Evolutionary conservation across 2,329 filamentous ascomycete genomes (phyloP), one percentile per base, ranked within the genome.

Genomic region (Exophiala mesophila): DNA sequence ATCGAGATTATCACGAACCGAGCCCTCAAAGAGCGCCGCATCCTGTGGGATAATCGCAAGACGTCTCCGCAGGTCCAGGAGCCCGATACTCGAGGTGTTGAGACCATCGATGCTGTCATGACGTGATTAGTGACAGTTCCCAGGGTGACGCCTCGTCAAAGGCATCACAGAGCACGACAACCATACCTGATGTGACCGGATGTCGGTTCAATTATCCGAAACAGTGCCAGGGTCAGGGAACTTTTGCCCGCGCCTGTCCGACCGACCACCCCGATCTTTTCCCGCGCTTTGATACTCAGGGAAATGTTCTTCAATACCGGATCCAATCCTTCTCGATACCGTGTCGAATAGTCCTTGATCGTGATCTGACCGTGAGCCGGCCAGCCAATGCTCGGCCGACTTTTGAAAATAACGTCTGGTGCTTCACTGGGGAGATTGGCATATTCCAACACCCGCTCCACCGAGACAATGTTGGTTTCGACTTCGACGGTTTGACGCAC

Each of bases 381-480:
- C 92, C 92, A 98, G 57, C 86, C 85, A 50, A 88, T 86, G 7
- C 88, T 82, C 29, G 92, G 90, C 36, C 90, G 77, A 61, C 85
- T 83, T 65, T 87, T 84, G 59, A 86, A 84, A 56, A 97, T 85
- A 53, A 97, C 87, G 63, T 98, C 92, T 5, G 89, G 88, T 37
- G 92, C 90, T 69, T 98, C 92, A 63, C 85, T 92, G 18, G 90
- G 89, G 50, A 98, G 76, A 37, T 78, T 77, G 44, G 90, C 87
- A 67, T 98, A 98, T 66, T 98, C 94, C 36, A 98, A 80, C 35
- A 98, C 89, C 59, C 92, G 85, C 74, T 98, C 92, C 26, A 98
- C 92, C 7, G 90, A 95, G 33, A 98, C 90, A 59, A 98, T 98
- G 66, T 98, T 98, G n/a, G 90, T 97, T 73, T 98, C 94, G n/a